Percentiles rank a stretch among this genome's conserved stretches.
Evolutionary conservation across 1,139 yeast species (phyloP).

Genomic region (Sugiyamaella grinbergsii): DNA sequence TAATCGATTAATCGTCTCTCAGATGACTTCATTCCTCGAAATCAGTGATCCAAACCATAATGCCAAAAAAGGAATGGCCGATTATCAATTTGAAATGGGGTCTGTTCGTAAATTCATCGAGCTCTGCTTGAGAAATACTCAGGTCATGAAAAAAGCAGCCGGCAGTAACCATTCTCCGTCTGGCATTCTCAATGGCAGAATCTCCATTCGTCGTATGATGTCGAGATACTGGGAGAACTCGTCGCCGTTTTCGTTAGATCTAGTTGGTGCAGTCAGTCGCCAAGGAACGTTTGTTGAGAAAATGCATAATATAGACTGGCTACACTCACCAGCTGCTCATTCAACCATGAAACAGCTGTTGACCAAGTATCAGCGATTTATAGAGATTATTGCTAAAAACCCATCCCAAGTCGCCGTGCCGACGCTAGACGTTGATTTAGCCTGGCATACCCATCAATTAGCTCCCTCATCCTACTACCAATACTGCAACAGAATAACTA

Average conservation of each 20-base stretch:
- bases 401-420: slow-evolving; percentile 40
- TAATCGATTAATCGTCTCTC: slow-evolving; percentile 4
- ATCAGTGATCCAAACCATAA: slow-evolving; percentile 4
- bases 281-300: slow-evolving; percentile 44
- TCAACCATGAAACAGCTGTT: slow-evolving; percentile 36
- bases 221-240: slow-evolving; percentile 34
- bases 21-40: slow-evolving; percentile 3
- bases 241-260: slow-evolving; percentile 33
- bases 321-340: slow-evolving; percentile 36
- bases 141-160: not conserved
- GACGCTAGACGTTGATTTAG: slow-evolving; percentile 47
- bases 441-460: slow-evolving; percentile 50
- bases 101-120: slow-evolving; percentile 6
- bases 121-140: not conserved
- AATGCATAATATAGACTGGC: slow-evolving; percentile 43
- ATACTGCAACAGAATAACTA: slow-evolving; percentile 31
- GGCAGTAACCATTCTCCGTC: not conserved
- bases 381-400: slow-evolving; percentile 23
- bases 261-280: slow-evolving; percentile 43
- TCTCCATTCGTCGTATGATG: slow-evolving; percentile 20
- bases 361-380: slow-evolving; percentile 41
- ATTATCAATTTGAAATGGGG: slow-evolving; percentile 14
- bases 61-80: not conserved
- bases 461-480: slow-evolving; percentile 38
- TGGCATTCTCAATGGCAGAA: slow-evolving; percentile 7